Conservation (phyloP, 371 early-diverging fungal species). For the Mortierella sp. region DNA sequence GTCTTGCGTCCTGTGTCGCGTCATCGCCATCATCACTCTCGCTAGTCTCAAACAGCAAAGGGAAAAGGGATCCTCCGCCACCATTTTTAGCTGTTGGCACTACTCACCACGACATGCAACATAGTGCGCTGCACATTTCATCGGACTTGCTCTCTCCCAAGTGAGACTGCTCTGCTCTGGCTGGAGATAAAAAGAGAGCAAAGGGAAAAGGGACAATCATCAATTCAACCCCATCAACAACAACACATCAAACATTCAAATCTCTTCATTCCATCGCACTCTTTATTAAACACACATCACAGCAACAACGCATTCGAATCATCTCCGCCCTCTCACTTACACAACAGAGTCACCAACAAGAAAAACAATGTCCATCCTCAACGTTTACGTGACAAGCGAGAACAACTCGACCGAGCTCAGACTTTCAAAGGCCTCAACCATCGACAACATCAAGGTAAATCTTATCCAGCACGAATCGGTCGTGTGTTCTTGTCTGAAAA, state of each 20-base stretch:
- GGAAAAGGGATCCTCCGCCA: not conserved
- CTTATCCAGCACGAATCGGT: not conserved
- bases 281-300: not conserved
- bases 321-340: not conserved
- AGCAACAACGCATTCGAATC: not conserved
- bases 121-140: conserved; percentile 19
- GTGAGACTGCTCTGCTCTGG: not conserved
- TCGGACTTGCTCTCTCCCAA: not conserved
- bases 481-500: conserved; percentile 1
- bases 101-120: not conserved
- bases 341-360: conserved; percentile 21
- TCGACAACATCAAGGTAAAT: conserved; percentile 79
- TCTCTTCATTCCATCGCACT: not conserved
- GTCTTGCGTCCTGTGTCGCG: no score
- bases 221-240: not conserved
- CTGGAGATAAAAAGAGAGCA: not conserved
- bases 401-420: conserved; percentile 83
- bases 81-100: no score
- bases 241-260: not conserved
- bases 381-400: conserved; percentile 81
- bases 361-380: conserved; percentile 72
- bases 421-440: conserved; percentile 82
- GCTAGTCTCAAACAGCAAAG: no score
- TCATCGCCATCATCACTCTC: no score
- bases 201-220: not conserved